These are phyloP conservation scores for Epichloe uncinata DNA, from an alignment of 2,329 filamentous ascomycete species.

Conservation along the genomic window DNA sequence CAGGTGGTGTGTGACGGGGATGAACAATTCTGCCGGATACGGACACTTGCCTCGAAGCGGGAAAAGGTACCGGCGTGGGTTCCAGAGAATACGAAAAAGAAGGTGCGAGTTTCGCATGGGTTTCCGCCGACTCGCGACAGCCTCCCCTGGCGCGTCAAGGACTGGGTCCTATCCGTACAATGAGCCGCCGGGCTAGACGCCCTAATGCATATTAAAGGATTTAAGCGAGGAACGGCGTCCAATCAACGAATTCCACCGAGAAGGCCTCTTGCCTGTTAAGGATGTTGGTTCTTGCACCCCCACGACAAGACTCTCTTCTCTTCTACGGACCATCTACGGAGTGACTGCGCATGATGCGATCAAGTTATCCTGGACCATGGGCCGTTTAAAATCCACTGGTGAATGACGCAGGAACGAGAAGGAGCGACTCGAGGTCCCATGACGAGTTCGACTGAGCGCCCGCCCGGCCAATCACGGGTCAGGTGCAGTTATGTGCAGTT, in stretches of 20 bases:
- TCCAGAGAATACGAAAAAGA: not conserved
- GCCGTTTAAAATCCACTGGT: not conserved
- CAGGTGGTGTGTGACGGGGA: not conserved
- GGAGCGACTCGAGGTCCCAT: too few relatives aligned
- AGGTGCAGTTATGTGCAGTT: too few relatives aligned
- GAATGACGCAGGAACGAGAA: too few relatives aligned
- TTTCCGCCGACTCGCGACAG: not conserved
- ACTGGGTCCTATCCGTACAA: too few relatives aligned
- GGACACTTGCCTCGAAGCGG: not conserved
- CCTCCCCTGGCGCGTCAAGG: not conserved
- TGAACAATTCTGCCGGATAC: not conserved
- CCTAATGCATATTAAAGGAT: not conserved
- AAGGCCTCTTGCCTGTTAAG: not conserved
- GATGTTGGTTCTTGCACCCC: not conserved
- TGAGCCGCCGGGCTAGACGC: too few relatives aligned
- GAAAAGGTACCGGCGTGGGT: not conserved
- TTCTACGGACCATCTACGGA: not conserved
- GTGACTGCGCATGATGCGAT: too few relatives aligned
- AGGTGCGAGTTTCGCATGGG: not conserved
- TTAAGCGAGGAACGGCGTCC: constrained; percentile 1
- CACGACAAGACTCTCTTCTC: too few relatives aligned
- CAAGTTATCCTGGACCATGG: too few relatives aligned
- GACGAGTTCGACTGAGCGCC: too few relatives aligned
- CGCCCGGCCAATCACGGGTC: too few relatives aligned
- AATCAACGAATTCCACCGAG: not conserved